These are phyloP conservation scores for Rasamsonia emersonii DNA, from an alignment of 2,329 filamentous ascomycete species.

Conservation along the genomic window DNA sequence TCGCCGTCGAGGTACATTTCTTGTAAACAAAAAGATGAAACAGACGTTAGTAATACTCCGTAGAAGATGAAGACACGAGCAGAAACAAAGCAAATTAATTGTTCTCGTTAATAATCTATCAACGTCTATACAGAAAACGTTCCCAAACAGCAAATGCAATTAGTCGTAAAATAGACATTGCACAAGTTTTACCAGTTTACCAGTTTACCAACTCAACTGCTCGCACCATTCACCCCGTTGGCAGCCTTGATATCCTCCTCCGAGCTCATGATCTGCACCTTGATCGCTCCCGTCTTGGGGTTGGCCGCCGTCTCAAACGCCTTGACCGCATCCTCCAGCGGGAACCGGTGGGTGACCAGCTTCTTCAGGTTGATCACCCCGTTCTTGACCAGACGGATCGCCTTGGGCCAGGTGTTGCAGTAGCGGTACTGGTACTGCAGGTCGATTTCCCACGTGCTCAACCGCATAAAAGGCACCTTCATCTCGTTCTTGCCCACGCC, in stretches of 20 bases:
- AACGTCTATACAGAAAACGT: too few relatives aligned
- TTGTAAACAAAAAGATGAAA: too few relatives aligned
- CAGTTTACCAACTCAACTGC: too few relatives aligned
- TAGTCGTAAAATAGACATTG: too few relatives aligned
- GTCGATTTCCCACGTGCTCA: conserved; percentile 85
- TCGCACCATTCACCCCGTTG: too few relatives aligned
- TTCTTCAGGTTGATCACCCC: conserved; percentile 72
- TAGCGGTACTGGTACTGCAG: conserved; percentile 96
- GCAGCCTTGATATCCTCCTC: conserved; percentile 25
- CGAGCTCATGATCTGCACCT: conserved; percentile 71
- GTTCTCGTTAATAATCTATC: too few relatives aligned
- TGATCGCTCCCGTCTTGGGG: conserved; percentile 89
- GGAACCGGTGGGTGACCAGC: conserved; percentile 81
- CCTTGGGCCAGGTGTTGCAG: conserved; percentile 89
- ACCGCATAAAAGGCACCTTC: conserved; percentile 88
- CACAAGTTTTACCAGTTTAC: too few relatives aligned
- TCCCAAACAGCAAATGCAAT: too few relatives aligned
- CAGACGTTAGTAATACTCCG: too few relatives aligned
- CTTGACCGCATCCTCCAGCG: conserved; percentile 75
- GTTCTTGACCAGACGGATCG: conserved; percentile 77
- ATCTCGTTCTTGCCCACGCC: conserved; percentile 94
- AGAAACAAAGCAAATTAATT: too few relatives aligned
- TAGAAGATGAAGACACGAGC: too few relatives aligned
- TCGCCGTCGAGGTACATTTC: too few relatives aligned
- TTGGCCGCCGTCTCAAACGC: conserved; percentile 85